phyloP scores from a whole-genome alignment of 257 asterid species.

The Anisodus acutangulus region DNA sequence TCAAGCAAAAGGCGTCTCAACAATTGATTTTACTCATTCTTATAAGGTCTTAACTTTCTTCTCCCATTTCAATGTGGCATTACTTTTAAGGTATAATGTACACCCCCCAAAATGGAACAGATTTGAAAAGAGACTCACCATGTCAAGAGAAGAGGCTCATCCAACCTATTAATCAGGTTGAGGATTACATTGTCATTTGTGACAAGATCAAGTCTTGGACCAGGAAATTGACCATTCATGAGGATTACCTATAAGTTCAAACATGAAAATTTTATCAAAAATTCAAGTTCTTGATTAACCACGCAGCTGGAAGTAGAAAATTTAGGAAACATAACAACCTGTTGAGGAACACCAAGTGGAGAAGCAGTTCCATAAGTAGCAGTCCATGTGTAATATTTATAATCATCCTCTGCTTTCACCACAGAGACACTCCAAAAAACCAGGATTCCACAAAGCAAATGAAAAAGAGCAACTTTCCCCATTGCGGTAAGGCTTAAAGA shows the following conservation, averaged over 20 bases:
- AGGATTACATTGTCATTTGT: slow-evolving; percentile 89
- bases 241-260: slow-evolving; percentile 73
- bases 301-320: background rate
- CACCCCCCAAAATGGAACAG: background rate
- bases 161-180: slow-evolving; percentile 75
- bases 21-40: too few species aligned
- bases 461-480: slow-evolving; percentile 48
- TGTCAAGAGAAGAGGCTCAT: slow-evolving; percentile 85
- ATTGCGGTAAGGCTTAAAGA: slow-evolving; percentile 40
- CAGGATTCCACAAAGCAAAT: slow-evolving; percentile 47
- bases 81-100: too few species aligned
- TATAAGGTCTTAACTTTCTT: too few species aligned
- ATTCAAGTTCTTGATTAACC: background rate
- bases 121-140: slow-evolving; percentile 58
- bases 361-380: slow-evolving; percentile 80
- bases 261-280: slow-evolving; percentile 13
- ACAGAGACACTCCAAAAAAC: slow-evolving; percentile 49
- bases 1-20: background rate
- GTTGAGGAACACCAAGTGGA: slow-evolving; percentile 81
- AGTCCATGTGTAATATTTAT: slow-evolving; percentile 84
- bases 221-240: slow-evolving; percentile 93
- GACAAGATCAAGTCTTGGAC: slow-evolving; percentile 80
- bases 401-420: slow-evolving; percentile 80
- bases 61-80: too few species aligned
- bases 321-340: slow-evolving; percentile 46